Evolutionary conservation across 2,329 filamentous ascomycete species (phyloP), one percentile per base, ranked within the genome.

Genomic region (Peltaster fructicola): DNA sequence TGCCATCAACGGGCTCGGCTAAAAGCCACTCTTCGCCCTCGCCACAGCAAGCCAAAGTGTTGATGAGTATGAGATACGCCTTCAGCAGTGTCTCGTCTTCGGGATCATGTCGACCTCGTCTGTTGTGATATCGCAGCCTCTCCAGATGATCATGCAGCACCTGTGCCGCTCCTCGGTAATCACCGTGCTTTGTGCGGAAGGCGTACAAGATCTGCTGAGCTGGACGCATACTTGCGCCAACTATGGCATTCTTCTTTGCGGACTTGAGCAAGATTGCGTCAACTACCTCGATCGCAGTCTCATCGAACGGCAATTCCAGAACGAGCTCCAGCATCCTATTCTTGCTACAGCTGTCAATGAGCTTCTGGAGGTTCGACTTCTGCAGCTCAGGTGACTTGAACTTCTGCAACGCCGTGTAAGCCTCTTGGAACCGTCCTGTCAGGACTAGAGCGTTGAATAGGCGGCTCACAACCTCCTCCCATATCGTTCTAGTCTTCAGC

Each of bases 151-250:
- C 60, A 34, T 68, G 61, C 3, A 68, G 52, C 8, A 66, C 56
- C 19, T 63, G 58, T 1, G 68, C 65, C 3, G 69, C 70, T 24
- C 85, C 88, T 21, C 85, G 78, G 60, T 82, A 91, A 53, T 95
- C 79, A 41, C 71, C 70, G 37, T 74, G 74, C 33, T 72, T 72
- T 36, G 92, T 74, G 25, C 88, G 72, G 69, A 85, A 93, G 3
- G 84, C 73, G 48, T 93, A 92, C 23, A 95, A 67, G 29, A 93
- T 75, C 41, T 85, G 78, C 45, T 88, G 79, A 45, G 84, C 91
- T 3, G 80, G 77, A 1, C 71, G 65, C 7, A 33, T 32, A 5
- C 28, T 14, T 6, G 28, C 30, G 15, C 43, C 37, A 16, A 48
- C 51, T 14, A 54, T 59, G 28, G 80, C 75, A 17, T 73, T 69